Base-by-base conservation (phyloP, 352 stramenopile genomes). In the Pythium brassicae region DNA sequence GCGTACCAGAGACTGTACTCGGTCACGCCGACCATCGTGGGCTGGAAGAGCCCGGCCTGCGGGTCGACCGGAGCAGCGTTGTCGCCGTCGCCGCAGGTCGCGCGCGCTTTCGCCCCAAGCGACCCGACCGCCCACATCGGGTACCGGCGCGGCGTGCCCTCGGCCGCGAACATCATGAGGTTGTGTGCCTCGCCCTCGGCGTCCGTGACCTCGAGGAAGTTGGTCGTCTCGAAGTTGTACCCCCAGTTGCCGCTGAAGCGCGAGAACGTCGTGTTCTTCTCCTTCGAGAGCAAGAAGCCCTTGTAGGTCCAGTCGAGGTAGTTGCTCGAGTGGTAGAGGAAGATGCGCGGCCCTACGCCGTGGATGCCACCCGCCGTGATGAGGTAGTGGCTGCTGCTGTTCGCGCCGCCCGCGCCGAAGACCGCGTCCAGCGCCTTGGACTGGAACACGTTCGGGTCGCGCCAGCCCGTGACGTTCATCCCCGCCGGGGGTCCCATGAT, bases 1-100 rank as follows among this genome's bases (percentile, higher is more conserved):
- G 78, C 78, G 57, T 88, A 88, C 78, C 78, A 88, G 61, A 83
- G 65, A 35, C 72, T 83, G 42, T 72, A 71, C 57, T 88, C 78
- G 22, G 74, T 77, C 26, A 89, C 62, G 17, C 78, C 78, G 2
- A 89, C 78, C 67, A 85, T 86, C 14, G 64, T 57, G 32, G 78
- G 73, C 10, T 59, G 68, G 62, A 88, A 86, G 7, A 82, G 45
- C 48, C 72, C 68, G 0, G 55, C 55, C 0, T 76, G 61, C 1
- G 57, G 3, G 43, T 78, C 69, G 14, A 40, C 34, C 2, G 44
- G 29, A 9, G 40, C 50, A 15, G 69, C 64, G 0, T 49, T 42
- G 25, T 50, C 57, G 39, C 53, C 58, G 57, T 62, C 57, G 7
- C 52, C 55, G 26, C 57, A 63, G 14, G 40, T 43, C 14, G 44